Evolutionary conservation across 169 alveolate species (phyloP), one percentile per base, ranked within the genome.

Genomic region (Plasmodium vivax): DNA sequence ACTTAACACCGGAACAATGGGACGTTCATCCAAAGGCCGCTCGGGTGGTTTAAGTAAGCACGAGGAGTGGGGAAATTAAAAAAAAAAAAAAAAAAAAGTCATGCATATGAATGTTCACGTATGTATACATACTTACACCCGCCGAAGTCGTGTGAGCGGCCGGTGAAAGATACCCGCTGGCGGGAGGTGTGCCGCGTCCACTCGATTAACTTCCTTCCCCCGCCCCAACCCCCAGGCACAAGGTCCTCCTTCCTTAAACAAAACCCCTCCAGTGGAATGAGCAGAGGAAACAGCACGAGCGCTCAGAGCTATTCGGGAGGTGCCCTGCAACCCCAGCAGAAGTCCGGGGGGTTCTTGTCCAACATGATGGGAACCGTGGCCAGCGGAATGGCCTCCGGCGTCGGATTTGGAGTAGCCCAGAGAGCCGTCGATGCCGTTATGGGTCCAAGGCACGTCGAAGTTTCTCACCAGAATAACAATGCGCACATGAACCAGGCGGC

Each of bases 341-440:
- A 77, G 32, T 73, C 85, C 30, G 83, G 91, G 30, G 95, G 95
- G 16, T 83, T 93, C 56, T 1, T 93, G 27, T 84, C 95, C n/a
- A 93, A 93, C 56, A 81, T 93, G 91, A 85, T 85, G 93, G 95
- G 95, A 68, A 92, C 95, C 1, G 95, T 92, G 51, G 95, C 95
- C 36, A 92, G 92, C 30, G 95, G 95, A 74, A 84, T 93, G 95
- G 94, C 95, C 6, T 93, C 95, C 43, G 95, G 95, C 51, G 94
- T 93, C 38, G 95, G 95, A 30, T 93, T 93, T 83, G 95, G 95
- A 79, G 83, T 93, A 34, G 95, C 95, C 2, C 95, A 93, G 83
- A 83, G 95, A 68, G 94, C 94, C 5, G 95, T 93, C 27, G 95
- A 93, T 45, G 71, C 94, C 51, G 32, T 93, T 34, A 34, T 93